phyloP scores from a whole-genome alignment of 225 moss, liverwort and hornwort species.

The Anthoceros angustus region DNA sequence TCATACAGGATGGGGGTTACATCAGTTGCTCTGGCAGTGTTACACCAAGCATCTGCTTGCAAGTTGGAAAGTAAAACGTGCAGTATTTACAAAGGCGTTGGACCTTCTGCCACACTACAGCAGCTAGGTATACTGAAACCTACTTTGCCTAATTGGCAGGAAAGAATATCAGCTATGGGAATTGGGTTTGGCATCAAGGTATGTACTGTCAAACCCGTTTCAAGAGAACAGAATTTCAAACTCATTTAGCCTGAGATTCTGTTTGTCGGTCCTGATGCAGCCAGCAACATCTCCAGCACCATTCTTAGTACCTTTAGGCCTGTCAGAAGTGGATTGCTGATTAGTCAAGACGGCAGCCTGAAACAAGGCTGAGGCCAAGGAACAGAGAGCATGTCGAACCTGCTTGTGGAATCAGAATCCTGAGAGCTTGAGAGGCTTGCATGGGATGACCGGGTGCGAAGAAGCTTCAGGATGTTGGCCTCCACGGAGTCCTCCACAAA shows the following conservation, averaged over 20 bases:
- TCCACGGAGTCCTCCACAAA: slow-evolving; percentile 95
- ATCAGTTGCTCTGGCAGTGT: too few species aligned
- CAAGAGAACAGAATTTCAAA: slow-evolving; percentile 94
- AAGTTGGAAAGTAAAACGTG: too few species aligned
- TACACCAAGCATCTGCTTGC: too few species aligned
- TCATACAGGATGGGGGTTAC: too few species aligned
- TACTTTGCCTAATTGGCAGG: too few species aligned
- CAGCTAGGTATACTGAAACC: too few species aligned
- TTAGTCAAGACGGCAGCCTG: background rate
- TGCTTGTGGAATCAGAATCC: slow-evolving; percentile 53
- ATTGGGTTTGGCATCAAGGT: too few species aligned
- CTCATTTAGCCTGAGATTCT: slow-evolving; percentile 80
- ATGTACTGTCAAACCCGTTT: background rate
- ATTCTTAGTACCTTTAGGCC: slow-evolving; percentile 50
- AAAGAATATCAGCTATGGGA: too few species aligned
- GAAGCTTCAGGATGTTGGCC: slow-evolving; percentile 86
- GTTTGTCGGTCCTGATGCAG: slow-evolving; percentile 96
- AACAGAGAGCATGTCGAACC: slow-evolving; percentile 17
- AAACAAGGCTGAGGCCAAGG: background rate
- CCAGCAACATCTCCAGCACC: slow-evolving; percentile 83
- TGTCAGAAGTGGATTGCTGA: background rate
- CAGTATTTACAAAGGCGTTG: too few species aligned
- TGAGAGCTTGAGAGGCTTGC: slow-evolving; percentile 38
- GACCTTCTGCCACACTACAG: too few species aligned
- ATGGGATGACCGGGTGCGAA: slow-evolving; percentile 59